Conservation (phyloP, 139 green algal genomes). For the Spirogloea muscicola region DNA sequence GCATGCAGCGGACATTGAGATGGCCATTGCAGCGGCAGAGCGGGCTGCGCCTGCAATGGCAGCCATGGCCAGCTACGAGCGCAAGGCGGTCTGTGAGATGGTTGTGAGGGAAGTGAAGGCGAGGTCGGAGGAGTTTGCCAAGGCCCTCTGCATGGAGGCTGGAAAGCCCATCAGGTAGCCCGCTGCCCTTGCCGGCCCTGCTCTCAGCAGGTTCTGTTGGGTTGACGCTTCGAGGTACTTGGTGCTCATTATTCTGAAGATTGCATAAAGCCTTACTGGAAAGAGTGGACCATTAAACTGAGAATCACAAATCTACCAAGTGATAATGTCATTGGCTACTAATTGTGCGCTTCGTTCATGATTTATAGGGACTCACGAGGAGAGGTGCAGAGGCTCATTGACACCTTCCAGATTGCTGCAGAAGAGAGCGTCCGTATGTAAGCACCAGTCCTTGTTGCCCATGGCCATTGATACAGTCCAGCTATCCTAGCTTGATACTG, state of each 20-base stretch:
- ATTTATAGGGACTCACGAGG: conserved; percentile 12
- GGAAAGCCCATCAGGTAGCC: conserved; percentile 27
- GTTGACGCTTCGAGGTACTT: too few species aligned
- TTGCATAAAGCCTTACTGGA: too few species aligned
- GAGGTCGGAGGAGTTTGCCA: conserved; percentile 20
- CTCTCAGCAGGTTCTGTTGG: too few species aligned
- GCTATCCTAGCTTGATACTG: too few species aligned
- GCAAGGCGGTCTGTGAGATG: conserved; percentile 15
- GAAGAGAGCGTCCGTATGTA: conserved; percentile 17
- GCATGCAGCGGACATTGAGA: background rate
- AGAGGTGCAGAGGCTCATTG: conserved; percentile 25
- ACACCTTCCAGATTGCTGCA: conserved; percentile 18
- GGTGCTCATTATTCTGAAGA: too few species aligned
- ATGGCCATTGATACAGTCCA: too few species aligned
- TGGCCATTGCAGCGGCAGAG: conserved; percentile 3
- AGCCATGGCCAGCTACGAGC: conserved; percentile 8
- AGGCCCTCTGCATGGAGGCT: conserved; percentile 14
- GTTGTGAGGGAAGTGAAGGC: conserved; percentile 24
- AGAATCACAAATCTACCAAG: too few species aligned
- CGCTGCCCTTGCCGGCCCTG: too few species aligned
- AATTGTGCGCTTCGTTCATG: too few species aligned
- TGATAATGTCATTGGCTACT: too few species aligned
- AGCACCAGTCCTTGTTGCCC: too few species aligned
- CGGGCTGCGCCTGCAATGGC: conserved; percentile 3
- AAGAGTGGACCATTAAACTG: too few species aligned